phyloP scores from a whole-genome alignment of 1,284 basidiomycete species.

The Sanghuangporus sanghuang region DNA sequence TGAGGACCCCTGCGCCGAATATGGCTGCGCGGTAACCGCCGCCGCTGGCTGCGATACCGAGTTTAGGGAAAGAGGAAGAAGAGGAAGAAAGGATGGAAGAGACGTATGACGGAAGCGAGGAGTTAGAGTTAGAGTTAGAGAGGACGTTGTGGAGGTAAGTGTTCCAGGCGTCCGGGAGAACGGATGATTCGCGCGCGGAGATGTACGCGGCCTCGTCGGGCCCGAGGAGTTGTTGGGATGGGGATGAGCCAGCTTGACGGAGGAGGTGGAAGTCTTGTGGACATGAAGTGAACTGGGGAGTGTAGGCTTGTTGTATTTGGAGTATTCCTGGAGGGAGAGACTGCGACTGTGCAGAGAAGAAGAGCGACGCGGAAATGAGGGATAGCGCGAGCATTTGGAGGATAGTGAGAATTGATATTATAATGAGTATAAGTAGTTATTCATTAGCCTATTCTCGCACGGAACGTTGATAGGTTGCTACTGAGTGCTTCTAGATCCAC shows the following conservation, averaged over 20 bases:
- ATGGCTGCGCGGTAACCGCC: slow-evolving; percentile 44
- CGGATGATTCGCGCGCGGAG: slow-evolving; percentile 25
- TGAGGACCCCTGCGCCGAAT: slow-evolving; percentile 45
- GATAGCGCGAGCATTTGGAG: background rate
- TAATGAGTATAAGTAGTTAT: background rate
- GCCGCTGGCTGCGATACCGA: slow-evolving; percentile 42
- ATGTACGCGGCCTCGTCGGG: slow-evolving; percentile 28
- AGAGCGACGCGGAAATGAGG: background rate
- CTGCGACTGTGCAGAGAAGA: background rate
- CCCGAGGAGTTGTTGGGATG: slow-evolving; percentile 28
- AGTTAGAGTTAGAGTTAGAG: slow-evolving; percentile 17
- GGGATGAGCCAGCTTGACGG: slow-evolving; percentile 17
- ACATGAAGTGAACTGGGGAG: slow-evolving; percentile 7
- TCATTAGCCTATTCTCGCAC: background rate
- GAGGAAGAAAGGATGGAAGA: slow-evolving; percentile 27
- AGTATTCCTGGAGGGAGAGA: background rate
- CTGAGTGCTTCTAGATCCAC: too few species aligned
- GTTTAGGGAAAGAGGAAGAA: slow-evolving; percentile 25
- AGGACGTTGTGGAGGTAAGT: slow-evolving; percentile 31
- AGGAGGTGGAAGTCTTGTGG: slow-evolving; percentile 16
- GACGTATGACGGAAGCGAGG: slow-evolving; percentile 31
- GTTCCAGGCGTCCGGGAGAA: slow-evolving; percentile 30
- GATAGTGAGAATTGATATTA: too few species aligned
- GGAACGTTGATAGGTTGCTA: background rate
- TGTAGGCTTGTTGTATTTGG: slow-evolving; percentile 4